Conservation (phyloP, 164 flowering plant species). For the Macadamia integrifolia region DNA sequence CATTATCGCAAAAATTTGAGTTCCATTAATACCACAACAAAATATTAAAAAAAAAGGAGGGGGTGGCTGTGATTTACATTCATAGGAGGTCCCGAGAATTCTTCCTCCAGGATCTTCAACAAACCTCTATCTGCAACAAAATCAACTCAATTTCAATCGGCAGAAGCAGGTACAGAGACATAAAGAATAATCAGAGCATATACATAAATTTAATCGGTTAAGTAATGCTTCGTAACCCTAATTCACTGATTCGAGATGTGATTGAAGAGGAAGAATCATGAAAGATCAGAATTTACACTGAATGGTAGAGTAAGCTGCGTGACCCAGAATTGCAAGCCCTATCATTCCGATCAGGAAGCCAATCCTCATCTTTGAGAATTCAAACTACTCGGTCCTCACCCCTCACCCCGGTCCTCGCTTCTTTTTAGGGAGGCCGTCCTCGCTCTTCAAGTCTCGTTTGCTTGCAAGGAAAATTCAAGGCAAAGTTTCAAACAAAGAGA, state of each 20-base stretch:
- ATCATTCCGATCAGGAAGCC: constrained; percentile 37
- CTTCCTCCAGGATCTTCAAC: constrained; percentile 90
- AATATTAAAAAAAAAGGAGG: constrained; percentile 34
- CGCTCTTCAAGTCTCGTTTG: no score
- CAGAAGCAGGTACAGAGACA: not conserved
- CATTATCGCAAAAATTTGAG: constrained; percentile 12
- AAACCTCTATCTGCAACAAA: constrained; percentile 64
- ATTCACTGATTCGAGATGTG: no score
- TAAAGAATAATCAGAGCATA: no score
- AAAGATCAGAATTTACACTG: constrained; percentile 42
- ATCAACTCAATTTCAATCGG: constrained; percentile 1
- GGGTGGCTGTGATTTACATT: constrained; percentile 28
- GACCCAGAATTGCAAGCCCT: constrained; percentile 41
- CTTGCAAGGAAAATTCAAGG: no score
- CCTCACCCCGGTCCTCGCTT: no score
- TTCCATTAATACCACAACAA: constrained; percentile 2
- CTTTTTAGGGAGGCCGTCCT: no score
- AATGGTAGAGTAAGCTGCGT: constrained; percentile 60
- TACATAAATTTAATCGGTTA: no score
- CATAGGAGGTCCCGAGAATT: constrained; percentile 54
- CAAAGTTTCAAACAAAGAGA: no score
- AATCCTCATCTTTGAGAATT: constrained; percentile 16
- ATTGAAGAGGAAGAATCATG: not conserved
- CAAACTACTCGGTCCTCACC: no score
- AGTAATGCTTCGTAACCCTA: no score